These are phyloP conservation scores for Limtongia smithiae DNA, from an alignment of 805 yeast species.

Conservation along the genomic window DNA sequence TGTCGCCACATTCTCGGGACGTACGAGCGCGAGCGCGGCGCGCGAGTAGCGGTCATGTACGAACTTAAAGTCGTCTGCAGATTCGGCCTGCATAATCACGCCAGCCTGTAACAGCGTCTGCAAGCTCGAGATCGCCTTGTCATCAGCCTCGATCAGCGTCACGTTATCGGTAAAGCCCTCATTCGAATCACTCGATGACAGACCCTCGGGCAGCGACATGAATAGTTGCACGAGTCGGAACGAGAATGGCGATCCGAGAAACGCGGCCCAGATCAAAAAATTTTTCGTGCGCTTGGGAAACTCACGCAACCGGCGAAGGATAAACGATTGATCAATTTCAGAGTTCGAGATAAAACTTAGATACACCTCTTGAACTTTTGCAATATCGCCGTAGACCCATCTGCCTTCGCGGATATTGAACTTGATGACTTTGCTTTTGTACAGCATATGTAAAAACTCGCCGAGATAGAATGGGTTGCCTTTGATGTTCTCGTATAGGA, in stretches of 20 bases:
- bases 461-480: conserved; percentile 24
- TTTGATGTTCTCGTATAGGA: conserved; percentile 4
- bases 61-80: conserved; percentile 15
- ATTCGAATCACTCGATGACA: conserved; percentile 22
- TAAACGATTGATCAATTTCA: conserved; percentile 20
- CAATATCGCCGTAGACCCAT: conserved; percentile 19
- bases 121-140: conserved; percentile 25
- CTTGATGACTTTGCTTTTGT: conserved; percentile 10
- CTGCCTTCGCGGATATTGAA: conserved; percentile 12
- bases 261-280: conserved; percentile 27
- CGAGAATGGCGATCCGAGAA: conserved; percentile 24
- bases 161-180: conserved; percentile 10
- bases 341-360: conserved; percentile 7
- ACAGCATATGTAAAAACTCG: conserved; percentile 14
- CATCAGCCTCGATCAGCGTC: conserved; percentile 18
- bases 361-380: conserved; percentile 3
- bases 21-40: conserved; percentile 16
- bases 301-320: conserved; percentile 22
- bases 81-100: conserved; percentile 3
- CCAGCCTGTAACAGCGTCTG: conserved; percentile 24
- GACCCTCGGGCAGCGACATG: conserved; percentile 12
- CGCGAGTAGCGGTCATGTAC: conserved; percentile 8
- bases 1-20: conserved; percentile 13
- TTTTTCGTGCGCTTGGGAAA: conserved; percentile 20
- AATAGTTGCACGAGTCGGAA: conserved; percentile 19